Base-by-base conservation (phyloP, 1,139 yeast genomes). In the Blastobotrys serpentis region DNA sequence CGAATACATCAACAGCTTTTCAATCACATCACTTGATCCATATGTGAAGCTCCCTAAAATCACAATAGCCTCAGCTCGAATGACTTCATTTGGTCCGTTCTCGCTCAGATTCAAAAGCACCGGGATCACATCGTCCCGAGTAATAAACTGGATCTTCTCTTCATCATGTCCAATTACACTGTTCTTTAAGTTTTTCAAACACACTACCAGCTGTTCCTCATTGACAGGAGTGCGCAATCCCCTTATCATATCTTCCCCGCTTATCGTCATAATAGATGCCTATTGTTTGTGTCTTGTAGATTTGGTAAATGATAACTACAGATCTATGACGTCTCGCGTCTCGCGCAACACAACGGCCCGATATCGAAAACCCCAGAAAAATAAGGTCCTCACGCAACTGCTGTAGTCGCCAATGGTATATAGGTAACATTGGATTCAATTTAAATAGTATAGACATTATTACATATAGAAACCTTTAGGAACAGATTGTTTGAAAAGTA, bases 151-250 rank as follows among this genome's bases (percentile, higher is more conserved):
- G 19, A 56, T 56, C 51, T 67, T 67, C 46, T 64, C 61, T 26
- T 64, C 67, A 36, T 60, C 58, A 45, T 67, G 70, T 14, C 71
- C 71, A 32, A 68, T 67, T n/a, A 66, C 52, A 8, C 62, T 54
- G 51, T 66, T 64, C 49, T 67, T 67, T 42, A 67, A 54, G 18
- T 53, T 45, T 43, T 56, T 48, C 33, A 68, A 54, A 11, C 58
- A 64, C 3, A 26, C 42, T 10, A 61, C 47, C 39, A 21, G 36
- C 17, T 32, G 37, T 16, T 13, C 44, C 30, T 33, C 29, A 14
- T 32, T 36, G 10, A 7, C 17, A 21, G 44, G 29, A 18, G 21
- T 11, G 5, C 17, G 16, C 21, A 33, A 7, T 21, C 17, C 38
- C 7, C 21, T 17, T 13, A 33, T 33, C 21, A 33, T 33, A 11